These are phyloP conservation scores for Ploettnerulaceae sp. DNA, from an alignment of 2,329 filamentous ascomycete species.

Conservation along the genomic window DNA sequence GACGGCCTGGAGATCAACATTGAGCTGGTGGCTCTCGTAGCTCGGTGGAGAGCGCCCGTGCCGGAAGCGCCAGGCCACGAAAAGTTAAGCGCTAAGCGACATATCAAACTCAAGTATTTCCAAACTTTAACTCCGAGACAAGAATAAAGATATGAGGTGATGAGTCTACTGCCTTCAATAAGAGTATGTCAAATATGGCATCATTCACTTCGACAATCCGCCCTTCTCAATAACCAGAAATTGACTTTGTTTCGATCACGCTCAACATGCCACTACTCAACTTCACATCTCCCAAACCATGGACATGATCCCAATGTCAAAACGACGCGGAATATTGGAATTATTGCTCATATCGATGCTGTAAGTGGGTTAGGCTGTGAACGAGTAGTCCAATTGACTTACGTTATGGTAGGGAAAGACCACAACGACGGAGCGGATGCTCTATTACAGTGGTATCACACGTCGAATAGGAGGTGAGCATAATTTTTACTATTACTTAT, in stretches of 20 bases:
- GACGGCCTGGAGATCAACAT: conserved; percentile 4
- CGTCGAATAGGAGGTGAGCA: conserved; percentile 67
- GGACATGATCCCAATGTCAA: conserved; percentile 31
- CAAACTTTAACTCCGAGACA: not conserved
- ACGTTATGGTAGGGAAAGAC: conserved; percentile 69
- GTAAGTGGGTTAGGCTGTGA: conserved; percentile 38
- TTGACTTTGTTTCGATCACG: not conserved
- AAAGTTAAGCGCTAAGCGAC: conserved; percentile 22
- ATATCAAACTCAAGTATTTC: not conserved
- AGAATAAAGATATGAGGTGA: conserved; percentile 21
- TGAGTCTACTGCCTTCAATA: conserved; percentile 25
- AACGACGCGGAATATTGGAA: conserved; percentile 88
- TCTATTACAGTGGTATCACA: conserved; percentile 91
- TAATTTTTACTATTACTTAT: not conserved
- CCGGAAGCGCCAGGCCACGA: conserved; percentile 13
- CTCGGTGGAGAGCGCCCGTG: conserved; percentile 11
- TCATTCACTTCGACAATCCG: conserved; percentile 15
- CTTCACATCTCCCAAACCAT: conserved; percentile 14
- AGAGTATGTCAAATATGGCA: conserved; percentile 29
- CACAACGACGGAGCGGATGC: conserved; percentile 97
- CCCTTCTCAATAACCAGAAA: not conserved
- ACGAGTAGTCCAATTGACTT: not conserved
- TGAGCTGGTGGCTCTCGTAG: not conserved
- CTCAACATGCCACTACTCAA: conserved; percentile 18
- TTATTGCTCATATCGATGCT: conserved; percentile 97